phyloP scores from a whole-genome alignment of 2,329 filamentous ascomycete species.

The Apiospora koreana region DNA sequence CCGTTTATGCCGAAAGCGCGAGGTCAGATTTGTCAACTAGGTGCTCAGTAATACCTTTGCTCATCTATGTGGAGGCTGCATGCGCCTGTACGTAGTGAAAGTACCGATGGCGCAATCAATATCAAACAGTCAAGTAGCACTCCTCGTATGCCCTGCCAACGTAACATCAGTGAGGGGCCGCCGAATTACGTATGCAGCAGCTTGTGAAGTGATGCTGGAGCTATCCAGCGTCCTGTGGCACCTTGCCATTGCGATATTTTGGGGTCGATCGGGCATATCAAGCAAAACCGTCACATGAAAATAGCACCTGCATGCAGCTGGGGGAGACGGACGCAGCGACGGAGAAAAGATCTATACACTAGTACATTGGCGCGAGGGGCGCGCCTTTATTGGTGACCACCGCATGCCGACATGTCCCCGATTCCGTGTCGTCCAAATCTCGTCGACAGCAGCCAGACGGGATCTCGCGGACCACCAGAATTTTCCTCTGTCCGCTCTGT shows the following conservation, averaged over 20 bases:
- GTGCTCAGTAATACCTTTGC: neutral
- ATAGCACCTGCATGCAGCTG: neutral
- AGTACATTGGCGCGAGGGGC: constrained; percentile 27
- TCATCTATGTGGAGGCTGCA: neutral
- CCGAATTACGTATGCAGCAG: neutral
- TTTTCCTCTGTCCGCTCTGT: neutral
- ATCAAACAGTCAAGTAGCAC: neutral
- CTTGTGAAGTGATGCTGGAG: no score
- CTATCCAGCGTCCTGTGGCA: neutral
- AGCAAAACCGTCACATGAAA: neutral
- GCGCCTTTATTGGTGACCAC: neutral
- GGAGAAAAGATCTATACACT: constrained; percentile 33
- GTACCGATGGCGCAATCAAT: neutral
- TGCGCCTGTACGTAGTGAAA: neutral
- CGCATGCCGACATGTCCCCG: neutral
- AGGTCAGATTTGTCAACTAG: neutral
- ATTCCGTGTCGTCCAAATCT: neutral
- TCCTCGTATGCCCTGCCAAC: neutral
- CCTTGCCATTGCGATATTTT: neutral
- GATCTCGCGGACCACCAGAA: neutral
- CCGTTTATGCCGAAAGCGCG: neutral
- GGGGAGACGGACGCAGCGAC: neutral
- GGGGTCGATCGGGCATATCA: neutral
- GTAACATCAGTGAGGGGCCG: no score
- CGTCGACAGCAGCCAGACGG: neutral